A percentile compares a stretch with the other conserved stretches of the same genome.
phyloP scores from a whole-genome alignment of 495 filamentous ascomycete species.

The Penicillium ochrochloron region DNA sequence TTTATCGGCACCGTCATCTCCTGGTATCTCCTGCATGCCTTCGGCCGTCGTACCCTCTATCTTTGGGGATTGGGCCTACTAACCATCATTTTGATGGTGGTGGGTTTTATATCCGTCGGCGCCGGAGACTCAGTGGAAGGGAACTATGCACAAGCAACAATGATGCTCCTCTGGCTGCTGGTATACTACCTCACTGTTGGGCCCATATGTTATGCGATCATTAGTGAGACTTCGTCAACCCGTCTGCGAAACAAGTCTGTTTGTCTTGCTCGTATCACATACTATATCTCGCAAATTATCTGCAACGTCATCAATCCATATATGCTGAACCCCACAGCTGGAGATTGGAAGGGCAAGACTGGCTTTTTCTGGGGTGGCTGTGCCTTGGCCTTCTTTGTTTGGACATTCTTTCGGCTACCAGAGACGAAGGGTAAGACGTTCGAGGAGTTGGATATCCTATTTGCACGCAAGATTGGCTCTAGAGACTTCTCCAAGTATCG shows the following conservation, averaged over 20 bases:
- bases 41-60: constrained; percentile 58
- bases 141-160: constrained; percentile 34
- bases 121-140: constrained; percentile 23
- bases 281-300: constrained; percentile 39
- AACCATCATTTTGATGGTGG: constrained; percentile 46
- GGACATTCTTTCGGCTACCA: constrained; percentile 46
- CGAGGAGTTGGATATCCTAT: constrained; percentile 61
- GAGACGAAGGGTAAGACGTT: constrained; percentile 55
- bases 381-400: constrained; percentile 31
- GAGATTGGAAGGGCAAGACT: constrained; percentile 47
- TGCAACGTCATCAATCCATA: constrained; percentile 38
- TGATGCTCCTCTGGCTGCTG: constrained; percentile 49
- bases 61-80: constrained; percentile 51
- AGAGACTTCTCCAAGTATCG: constrained; percentile 48
- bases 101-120: constrained; percentile 41
- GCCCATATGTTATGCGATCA: constrained; percentile 43
- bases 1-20: constrained; percentile 55
- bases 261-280: constrained; percentile 37
- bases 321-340: constrained; percentile 44
- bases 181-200: constrained; percentile 49
- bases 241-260: constrained; percentile 46
- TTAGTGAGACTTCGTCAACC: constrained; percentile 43
- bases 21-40: constrained; percentile 53
- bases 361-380: constrained; percentile 43
- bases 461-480: constrained; percentile 51